Evolutionary conservation across 345 rosid species (phyloP), one percentile per base, ranked within the genome.

Genomic region (sweet orange (Citrus sinensis)): DNA sequence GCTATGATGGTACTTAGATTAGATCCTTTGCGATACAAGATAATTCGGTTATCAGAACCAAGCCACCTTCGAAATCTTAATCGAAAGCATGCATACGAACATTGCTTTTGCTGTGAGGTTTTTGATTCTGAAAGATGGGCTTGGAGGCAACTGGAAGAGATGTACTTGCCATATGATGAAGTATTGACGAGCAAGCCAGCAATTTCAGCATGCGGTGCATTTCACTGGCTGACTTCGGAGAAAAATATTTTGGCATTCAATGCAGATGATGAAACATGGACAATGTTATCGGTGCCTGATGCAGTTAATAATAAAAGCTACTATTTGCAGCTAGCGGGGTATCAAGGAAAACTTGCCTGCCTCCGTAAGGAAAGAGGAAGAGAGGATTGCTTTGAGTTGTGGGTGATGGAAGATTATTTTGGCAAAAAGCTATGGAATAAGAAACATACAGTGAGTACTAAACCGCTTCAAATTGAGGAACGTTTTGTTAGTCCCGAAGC

Each of bases 1-100:
- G 79, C 66, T 24, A 75, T 86, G 67, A 13, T 81, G 14, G 71
- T 83, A 10, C 13, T 79, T 0, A 22, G 64, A 29, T 81, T 77
- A 9, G 39, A 80, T 2, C 87, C 82, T 27, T 34, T 79, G 40
- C 80, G 35, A 7, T 86, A 70, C 56, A 82, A 67, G 56, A 78
- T 86, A 0, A 46, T 80, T 0, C 51, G 82, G 13, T 27, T 81
- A 25, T 80, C 67, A 4, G 0, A 59, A 7, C 77, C 55, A 1
- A 70, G 22, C 24, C 40, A 14, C 5, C 2, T 22, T 42, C 58
- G 13, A 29, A 25, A 24, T 20, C 5, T 4, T 65, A 65, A 65
- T 3, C 40, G 39, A 65, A 34, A 65, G 42, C 69, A 54, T 32
- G 4, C 27, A 8, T n/a, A 19, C 37, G n/a, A 65, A 32, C n/a